A percentile compares a stretch with the other conserved stretches of the same genome.
Conservation (phyloP, 495 filamentous ascomycete genomes). For the Neurospora hispaniola region DNA sequence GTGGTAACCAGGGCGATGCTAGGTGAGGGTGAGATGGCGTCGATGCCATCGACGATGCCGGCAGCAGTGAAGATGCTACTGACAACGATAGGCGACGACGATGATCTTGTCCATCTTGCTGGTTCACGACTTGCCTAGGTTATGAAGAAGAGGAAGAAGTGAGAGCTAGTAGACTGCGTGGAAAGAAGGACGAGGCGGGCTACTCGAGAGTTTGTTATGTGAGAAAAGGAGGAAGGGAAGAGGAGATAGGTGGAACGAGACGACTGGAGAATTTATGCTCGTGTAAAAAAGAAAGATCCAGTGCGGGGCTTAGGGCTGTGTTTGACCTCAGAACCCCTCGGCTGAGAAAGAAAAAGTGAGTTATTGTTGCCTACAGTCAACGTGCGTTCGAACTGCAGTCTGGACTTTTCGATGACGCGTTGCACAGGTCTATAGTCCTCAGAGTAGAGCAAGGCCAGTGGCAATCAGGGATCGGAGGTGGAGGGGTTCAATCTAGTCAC, state of each 20-base stretch:
- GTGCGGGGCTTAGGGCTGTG: not conserved
- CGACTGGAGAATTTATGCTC: not conserved
- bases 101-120: constrained; percentile 23
- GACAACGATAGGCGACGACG: constrained; percentile 42
- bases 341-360: not conserved
- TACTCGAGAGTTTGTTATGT: not conserved
- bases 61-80: constrained; percentile 48
- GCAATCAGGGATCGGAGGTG: not conserved
- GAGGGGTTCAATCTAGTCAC: not conserved
- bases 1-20: constrained; percentile 41
- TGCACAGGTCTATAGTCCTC: not conserved
- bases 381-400: not conserved
- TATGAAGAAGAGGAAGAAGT: not conserved
- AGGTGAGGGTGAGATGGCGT: constrained; percentile 45
- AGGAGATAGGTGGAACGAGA: not conserved
- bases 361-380: not conserved
- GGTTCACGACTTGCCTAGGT: not conserved
- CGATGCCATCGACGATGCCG: constrained; percentile 45
- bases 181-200: not conserved
- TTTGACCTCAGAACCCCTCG: not conserved
- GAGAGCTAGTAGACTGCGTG: not conserved
- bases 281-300: not conserved
- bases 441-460: not conserved
- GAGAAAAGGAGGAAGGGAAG: not conserved
- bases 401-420: not conserved